Conservation (phyloP, 352 stramenopile genomes). For the Globisporangium canariense region DNA sequence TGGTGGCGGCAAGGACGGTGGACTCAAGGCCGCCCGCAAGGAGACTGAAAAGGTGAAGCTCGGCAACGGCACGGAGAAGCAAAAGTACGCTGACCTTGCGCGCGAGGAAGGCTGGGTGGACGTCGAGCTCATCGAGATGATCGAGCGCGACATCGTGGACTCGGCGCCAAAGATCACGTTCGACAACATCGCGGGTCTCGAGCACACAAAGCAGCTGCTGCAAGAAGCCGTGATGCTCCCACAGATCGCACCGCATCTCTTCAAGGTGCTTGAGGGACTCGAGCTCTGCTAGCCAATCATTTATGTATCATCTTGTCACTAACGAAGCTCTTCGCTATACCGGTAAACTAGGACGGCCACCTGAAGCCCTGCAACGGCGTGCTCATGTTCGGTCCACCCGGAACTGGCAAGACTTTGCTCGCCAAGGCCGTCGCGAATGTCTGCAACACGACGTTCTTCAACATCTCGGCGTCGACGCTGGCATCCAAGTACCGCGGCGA, state of each 20-base stretch:
- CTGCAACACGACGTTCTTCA: slow-evolving; percentile 98
- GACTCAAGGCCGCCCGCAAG: slow-evolving; percentile 37
- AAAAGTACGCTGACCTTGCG: slow-evolving; percentile 78
- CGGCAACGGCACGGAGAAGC: slow-evolving; percentile 29
- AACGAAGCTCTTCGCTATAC: slow-evolving; percentile 3
- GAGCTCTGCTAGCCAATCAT: neutral
- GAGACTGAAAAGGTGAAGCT: slow-evolving; percentile 36
- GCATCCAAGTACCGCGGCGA: slow-evolving; percentile 94
- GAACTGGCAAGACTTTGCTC: slow-evolving; percentile 89
- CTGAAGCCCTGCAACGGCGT: slow-evolving; percentile 81
- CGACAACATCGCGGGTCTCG: slow-evolving; percentile 69
- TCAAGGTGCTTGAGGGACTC: slow-evolving; percentile 33
- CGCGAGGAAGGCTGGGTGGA: slow-evolving; percentile 72
- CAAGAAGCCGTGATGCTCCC: slow-evolving; percentile 86
- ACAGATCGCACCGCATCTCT: slow-evolving; percentile 81
- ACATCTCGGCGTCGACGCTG: slow-evolving; percentile 91
- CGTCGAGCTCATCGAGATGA: slow-evolving; percentile 81
- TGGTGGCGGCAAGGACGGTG: slow-evolving; percentile 31
- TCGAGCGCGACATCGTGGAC: slow-evolving; percentile 86
- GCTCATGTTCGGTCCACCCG: slow-evolving; percentile 85
- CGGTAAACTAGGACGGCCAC: slow-evolving; percentile 46
- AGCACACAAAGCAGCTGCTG: slow-evolving; percentile 80
- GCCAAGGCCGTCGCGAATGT: slow-evolving; percentile 92
- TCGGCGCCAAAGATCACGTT: slow-evolving; percentile 67
- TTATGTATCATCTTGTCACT: neutral